These are phyloP conservation scores for Tilletia setariae DNA, from an alignment of 1,284 basidiomycete genomes.

Conservation along the genomic window DNA sequence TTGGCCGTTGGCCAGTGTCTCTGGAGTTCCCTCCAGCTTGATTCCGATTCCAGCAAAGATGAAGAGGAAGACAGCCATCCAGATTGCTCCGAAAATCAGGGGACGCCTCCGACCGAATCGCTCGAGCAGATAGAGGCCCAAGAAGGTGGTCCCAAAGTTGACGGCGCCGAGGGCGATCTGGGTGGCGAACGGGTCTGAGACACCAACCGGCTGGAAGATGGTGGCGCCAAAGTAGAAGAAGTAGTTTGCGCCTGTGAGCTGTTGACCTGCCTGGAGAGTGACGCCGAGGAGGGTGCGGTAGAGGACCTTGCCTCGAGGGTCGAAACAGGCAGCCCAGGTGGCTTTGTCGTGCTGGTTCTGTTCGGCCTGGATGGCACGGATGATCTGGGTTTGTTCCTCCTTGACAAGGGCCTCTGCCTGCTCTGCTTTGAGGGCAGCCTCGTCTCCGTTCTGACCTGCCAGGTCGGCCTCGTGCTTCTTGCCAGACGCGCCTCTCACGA, in stretches of 20 bases:
- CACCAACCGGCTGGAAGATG: constrained; percentile 68
- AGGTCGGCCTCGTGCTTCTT: constrained; percentile 58
- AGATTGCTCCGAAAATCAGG: constrained; percentile 58
- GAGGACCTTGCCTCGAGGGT: constrained; percentile 38
- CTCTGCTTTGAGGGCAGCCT: constrained; percentile 44
- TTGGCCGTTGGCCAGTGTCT: too few species aligned
- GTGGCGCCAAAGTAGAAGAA: constrained; percentile 69
- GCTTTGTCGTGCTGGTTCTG: constrained; percentile 29
- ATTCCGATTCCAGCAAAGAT: constrained; percentile 74
- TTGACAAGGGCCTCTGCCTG: constrained; percentile 43
- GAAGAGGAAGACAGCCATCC: constrained; percentile 74
- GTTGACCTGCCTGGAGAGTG: constrained; percentile 69
- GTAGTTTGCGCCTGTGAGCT: constrained; percentile 66
- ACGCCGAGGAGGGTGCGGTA: constrained; percentile 59
- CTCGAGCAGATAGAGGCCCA: constrained; percentile 64
- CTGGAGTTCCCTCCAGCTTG: constrained; percentile 64
- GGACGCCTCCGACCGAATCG: constrained; percentile 61
- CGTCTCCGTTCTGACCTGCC: constrained; percentile 53
- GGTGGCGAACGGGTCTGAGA: constrained; percentile 63
- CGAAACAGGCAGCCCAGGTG: constrained; percentile 50
- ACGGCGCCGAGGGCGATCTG: constrained; percentile 65
- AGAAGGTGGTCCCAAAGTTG: constrained; percentile 63
- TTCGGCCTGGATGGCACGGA: constrained; percentile 31
- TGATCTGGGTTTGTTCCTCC: constrained; percentile 48
- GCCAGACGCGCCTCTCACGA: constrained; percentile 59